Base-by-base conservation (phyloP, 305 asterid genomes). In the Stenogyne calaminthoides region DNA sequence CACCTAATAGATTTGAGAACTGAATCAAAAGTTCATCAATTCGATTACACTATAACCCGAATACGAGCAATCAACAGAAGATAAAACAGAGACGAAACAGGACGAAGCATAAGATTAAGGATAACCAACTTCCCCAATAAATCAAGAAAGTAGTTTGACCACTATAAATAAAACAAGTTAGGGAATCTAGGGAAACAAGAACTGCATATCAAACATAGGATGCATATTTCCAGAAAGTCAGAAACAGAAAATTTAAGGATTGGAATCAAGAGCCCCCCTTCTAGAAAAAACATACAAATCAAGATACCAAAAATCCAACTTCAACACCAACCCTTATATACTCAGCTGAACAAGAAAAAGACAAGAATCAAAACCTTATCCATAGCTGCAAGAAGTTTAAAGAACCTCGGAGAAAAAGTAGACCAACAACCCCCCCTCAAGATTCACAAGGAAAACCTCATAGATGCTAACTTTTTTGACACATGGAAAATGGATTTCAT, bases 361-460 rank as follows among this genome's bases (percentile, higher is more conserved):
- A 84, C 83, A 83, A 86, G 71, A 78, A 77, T 69, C 77, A 84
- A 78, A 84, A 78, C 83, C 87, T 86, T 87, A 86, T 86, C 90
- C 84, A 80, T 14, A 75, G 61, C 27, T 69, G 65, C 75, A 64
- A 73, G 75, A 73, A 77, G 79, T 81, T 32, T 39, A 63, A 74
- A 76, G 56, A 61, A 76, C 78, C 63, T 72, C 62, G 71, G 74
- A 62, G 47, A 80, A 78, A 78, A 63, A 29, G 73, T 75, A 70
- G 71, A 62, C 85, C 74, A 77, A 80, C 67, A 36, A 16, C 42
- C 40, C 66, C 65, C 74, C 75, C 73, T 68, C 88, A 82, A 83
- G 85, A 87, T 82, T 88, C 97, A 88, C 89, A 88, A 62, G 86
- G 64, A 89, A 86, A 81, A 69, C 77, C 84, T 82, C 69, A 64